Evolutionary conservation across 2,329 filamentous ascomycete species (phyloP), one percentile per base, ranked within the genome.

Genomic region (Fusarium armeniacum): DNA sequence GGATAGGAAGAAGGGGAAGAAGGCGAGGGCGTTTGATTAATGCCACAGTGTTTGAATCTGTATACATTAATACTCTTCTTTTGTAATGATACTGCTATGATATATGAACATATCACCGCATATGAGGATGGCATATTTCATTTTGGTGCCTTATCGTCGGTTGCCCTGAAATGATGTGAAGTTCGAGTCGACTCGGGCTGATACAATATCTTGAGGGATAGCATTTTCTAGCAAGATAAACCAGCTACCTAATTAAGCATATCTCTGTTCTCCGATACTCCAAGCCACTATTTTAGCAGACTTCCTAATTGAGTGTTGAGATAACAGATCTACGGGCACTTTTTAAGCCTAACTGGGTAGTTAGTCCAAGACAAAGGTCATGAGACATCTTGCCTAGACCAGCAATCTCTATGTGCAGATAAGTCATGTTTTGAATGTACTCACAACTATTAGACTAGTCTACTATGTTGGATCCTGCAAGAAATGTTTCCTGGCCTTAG

Each of bases 51-150:
- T 38, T 70, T 71, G 68, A 59, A 65, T 65, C 46, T 40, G 49
- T 43, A 71, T 53, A 69, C 45, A 62, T 58, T 62, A 69, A 67
- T 65, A 58, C 38, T 71, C 67, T 71, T 61, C 49, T 69, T 69
- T 65, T 65, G 60, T 68, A 50, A 69, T 62, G 59, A 69, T 38
- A 61, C 38, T 58, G 44, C n/a, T 20, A 69, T 59, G 63, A 71
- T 52, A 69, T 69, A 64, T 46, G 62, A 55, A 41, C 50, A 43
- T 54, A 30, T 49, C 57, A 46, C 26, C 38, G 36, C 45, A 44
- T 36, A 45, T 57, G 51, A 53, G 28, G 11, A 32, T 40, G 45
- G 43, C 18, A n/a, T 8, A 20, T 11, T 24, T 22, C 3, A 4
- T 35, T 38, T 16, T 22, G 16, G 15, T 7, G 18, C 20, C 20